Evolutionary conservation across 768 basidiomycete species (phyloP), one percentile per base, ranked within the genome.

Genomic region (Mycena leptocephala): DNA sequence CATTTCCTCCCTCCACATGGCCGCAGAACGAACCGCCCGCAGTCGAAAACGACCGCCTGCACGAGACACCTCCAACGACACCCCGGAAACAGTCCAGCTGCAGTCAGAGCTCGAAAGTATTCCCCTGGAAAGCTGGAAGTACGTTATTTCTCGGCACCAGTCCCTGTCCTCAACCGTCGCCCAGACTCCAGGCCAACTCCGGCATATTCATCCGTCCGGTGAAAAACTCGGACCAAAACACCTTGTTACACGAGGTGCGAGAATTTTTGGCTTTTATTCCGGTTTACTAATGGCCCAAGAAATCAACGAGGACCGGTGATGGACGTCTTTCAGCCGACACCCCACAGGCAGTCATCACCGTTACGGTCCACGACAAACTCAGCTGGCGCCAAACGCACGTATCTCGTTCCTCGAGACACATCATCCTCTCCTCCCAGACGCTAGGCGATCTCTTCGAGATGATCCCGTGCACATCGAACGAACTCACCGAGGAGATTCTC

Each of bases 351-450:
- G 79, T 95, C 16, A 81, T 95, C 33, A 91, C 89, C 35, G 79
- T 94, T 35, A 91, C 93, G 4, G 84, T 95, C 10, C 88, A 95
- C 80, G 90, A 89, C 76, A 91, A 89, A 70, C 85, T 93, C 30
- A 79, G 89, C 26, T 95, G 94, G 93, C 87, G 90, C 26, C 90
- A 90, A 67, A 91, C 90, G 65, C 88, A 90, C 65, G 85, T 93
- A 14, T 86, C 87, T 59, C 93, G 93, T 43, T 84, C 88, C 71
- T 95, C 95, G 11, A 93, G 93, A 78, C 94, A 95, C 80, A 90
- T 88, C 14, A 81, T 95, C 9, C 81, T 93, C 20, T 92, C 94
- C n/a, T 93, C 92, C 6, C 94, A 96, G 79, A 94, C 92, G 0
- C 89, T 97, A 3, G 89, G 87, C 24, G 93, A 95, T 75, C 82